Percentiles rank a stretch among this genome's conserved stretches.
phyloP scores from a whole-genome alignment of 306 rosid species.

The Dalbergia cultrata region DNA sequence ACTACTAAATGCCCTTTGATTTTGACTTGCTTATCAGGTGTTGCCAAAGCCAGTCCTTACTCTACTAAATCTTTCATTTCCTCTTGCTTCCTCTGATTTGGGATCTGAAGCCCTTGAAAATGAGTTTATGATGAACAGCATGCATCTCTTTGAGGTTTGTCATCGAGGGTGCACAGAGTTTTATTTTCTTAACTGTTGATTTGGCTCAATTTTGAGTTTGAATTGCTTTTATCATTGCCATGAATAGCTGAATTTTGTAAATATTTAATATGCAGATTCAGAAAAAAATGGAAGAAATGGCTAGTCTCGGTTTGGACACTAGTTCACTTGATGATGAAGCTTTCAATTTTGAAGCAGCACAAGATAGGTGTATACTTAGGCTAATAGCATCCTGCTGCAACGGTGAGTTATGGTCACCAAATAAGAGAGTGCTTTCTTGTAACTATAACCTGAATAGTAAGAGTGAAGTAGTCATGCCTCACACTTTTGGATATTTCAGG shows the following conservation, averaged over 20 bases:
- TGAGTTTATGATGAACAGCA: constrained; percentile 79
- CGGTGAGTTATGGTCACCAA: constrained; percentile 56
- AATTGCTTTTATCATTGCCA: constrained; percentile 17
- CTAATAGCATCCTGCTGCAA: constrained; percentile 96
- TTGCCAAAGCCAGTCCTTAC: constrained; percentile 88
- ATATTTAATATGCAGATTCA: constrained; percentile 67
- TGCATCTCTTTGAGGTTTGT: constrained; percentile 79
- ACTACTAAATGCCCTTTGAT: constrained; percentile 39
- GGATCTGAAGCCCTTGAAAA: constrained; percentile 91
- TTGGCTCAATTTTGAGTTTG: background rate
- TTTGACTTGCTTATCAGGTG: constrained; percentile 64
- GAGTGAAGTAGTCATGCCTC: constrained; percentile 15
- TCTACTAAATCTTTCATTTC: constrained; percentile 77
- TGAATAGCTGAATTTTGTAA: constrained; percentile 30
- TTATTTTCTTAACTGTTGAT: constrained; percentile 13
- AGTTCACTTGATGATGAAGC: constrained; percentile 81
- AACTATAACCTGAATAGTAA: constrained; percentile 34
- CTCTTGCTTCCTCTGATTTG: constrained; percentile 92
- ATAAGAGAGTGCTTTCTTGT: background rate
- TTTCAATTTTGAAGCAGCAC: constrained; percentile 87
- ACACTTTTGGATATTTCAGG: constrained; percentile 61
- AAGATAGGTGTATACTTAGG: constrained; percentile 92
- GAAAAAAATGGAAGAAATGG: constrained; percentile 79
- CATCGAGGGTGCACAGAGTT: background rate
- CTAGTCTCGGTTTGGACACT: constrained; percentile 67